Evolutionary conservation across 768 basidiomycete genomes (phyloP).

Genomic region (Russula earlei): DNA sequence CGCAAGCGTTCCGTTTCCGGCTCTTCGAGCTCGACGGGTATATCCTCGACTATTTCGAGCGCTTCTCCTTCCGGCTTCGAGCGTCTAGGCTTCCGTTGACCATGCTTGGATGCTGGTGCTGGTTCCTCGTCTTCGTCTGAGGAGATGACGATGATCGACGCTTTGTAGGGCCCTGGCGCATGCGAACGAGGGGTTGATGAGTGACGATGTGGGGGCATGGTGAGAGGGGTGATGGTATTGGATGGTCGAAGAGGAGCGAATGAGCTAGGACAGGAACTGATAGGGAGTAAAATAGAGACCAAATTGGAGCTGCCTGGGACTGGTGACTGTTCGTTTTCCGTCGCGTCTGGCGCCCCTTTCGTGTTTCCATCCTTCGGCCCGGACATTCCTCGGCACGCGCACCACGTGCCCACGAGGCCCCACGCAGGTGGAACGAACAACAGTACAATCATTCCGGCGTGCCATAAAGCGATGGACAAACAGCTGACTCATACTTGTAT

Average conservation of each 20-base stretch:
- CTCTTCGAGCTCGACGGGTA: slow-evolving; percentile 6
- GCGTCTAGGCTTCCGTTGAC: neutral
- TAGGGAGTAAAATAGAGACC: neutral
- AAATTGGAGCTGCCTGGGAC: neutral
- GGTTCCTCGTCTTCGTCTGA: slow-evolving; percentile 14
- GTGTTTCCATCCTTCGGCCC: too few species aligned
- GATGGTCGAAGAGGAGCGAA: neutral
- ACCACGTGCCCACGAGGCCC: too few species aligned
- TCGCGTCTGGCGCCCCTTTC: too few species aligned
- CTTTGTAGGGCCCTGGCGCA: neutral
- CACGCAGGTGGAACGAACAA: too few species aligned
- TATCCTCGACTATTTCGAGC: slow-evolving; percentile 7
- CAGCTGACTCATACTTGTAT: too few species aligned
- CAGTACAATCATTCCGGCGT: too few species aligned
- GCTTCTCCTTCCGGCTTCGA: neutral
- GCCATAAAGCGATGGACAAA: too few species aligned
- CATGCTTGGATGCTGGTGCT: neutral
- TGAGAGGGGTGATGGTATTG: neutral
- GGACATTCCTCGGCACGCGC: too few species aligned
- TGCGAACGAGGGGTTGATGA: neutral
- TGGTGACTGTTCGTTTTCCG: neutral
- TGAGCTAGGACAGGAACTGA: neutral
- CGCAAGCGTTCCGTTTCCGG: neutral
- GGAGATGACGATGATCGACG: slow-evolving; percentile 12
- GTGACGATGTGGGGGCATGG: slow-evolving; percentile 10